Evolutionary conservation across 2,329 filamentous ascomycete species (phyloP), one percentile per base, ranked within the genome.

Genomic region (Juglanconis oblonga): DNA sequence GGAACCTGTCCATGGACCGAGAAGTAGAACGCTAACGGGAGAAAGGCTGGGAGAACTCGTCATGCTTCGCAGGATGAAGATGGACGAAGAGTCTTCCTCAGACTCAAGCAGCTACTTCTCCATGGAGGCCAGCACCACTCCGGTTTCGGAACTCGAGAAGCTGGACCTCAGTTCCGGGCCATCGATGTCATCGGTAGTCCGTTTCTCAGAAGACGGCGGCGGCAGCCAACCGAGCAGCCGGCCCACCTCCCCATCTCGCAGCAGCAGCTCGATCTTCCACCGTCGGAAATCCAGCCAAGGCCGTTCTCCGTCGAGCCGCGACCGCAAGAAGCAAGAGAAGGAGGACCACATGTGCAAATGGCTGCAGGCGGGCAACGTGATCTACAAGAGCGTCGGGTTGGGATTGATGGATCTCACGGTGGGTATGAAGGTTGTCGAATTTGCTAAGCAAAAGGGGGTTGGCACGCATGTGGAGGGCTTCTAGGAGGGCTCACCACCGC

Each of bases 11-110:
- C 9, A 2, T 4, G 44, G 35, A 14, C 35, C 14, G 6, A 5
- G 4, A 31, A 9, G 10, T 11, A 1, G 5, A 7, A 0, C 31
- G 29, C 58, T 57, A 40, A 58, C 36, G 17, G 5, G 6, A 45
- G 3, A 11, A 42, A 85, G 82, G 72, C 77, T 97, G 1, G 94
- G 93, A 3, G 93, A 97, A 70, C 77, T 97, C 4, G 82, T 86
- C 11, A 85, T 87, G 81, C 78, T 87, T 35, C 79, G 81, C 4
- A 75, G 76, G 44, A 73, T 80, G 44, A 69, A 70, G 5, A 67
- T 75, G n/a, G 72, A 74, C 54, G 78, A 80, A 59, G 71, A 73
- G 45, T 67, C 71, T 11, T 69, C 70, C 14, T 58, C 55, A 24
- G 61, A 63, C 35, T 17, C 61, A n/a, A 44, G 58, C 29, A 63